Conservation (phyloP, 768 basidiomycete genomes). For the Tylopilus subfusipes region DNA sequence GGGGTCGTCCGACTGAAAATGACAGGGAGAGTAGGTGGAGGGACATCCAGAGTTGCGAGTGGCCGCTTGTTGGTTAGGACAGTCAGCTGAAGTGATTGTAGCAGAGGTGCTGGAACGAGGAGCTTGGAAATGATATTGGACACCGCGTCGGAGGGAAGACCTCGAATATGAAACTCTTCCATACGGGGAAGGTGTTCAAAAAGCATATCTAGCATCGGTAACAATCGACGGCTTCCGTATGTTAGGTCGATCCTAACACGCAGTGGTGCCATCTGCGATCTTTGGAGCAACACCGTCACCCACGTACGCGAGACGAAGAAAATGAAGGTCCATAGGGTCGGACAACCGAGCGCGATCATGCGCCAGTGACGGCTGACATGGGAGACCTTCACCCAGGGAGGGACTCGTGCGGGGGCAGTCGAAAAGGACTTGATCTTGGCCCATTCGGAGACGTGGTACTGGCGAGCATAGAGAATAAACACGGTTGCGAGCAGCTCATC, state of each 20-base stretch:
- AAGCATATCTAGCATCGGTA: background rate
- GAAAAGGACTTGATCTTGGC: background rate
- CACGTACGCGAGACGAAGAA: background rate
- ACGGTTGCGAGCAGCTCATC: constrained; percentile 1
- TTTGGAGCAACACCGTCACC: constrained; percentile 1
- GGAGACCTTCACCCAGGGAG: background rate
- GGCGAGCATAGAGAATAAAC: background rate
- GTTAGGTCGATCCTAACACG: background rate
- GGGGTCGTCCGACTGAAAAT: background rate
- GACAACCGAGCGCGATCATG: background rate
- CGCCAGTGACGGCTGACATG: constrained; percentile 1
- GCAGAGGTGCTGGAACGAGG: background rate
- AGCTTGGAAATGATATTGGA: background rate
- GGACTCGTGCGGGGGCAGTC: background rate
- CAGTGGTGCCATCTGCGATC: background rate
- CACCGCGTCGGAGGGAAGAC: background rate
- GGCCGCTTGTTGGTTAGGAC: background rate
- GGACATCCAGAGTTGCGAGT: background rate
- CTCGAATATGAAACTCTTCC: constrained; percentile 2
- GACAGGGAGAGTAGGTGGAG: background rate
- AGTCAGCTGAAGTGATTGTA: constrained; percentile 3
- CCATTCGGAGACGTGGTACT: constrained; percentile 1
- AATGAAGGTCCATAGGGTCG: background rate
- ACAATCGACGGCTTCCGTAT: background rate
- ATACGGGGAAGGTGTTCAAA: background rate